phyloP scores from a whole-genome alignment of 306 rosid species.

The Carpinus viminea region DNA sequence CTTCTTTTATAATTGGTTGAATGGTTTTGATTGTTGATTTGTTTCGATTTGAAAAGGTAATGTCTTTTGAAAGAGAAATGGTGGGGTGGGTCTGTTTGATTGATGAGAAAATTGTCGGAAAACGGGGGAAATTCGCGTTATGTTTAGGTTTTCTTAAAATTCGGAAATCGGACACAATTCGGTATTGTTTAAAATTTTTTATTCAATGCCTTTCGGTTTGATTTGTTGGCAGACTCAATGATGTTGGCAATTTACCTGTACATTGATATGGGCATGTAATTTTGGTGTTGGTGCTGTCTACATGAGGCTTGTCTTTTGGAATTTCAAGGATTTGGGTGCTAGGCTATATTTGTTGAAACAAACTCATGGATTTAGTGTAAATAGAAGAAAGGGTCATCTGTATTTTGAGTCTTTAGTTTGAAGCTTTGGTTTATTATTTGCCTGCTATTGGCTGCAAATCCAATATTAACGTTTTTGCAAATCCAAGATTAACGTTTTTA shows the following conservation, averaged over 20 bases:
- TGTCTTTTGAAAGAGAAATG: not conserved
- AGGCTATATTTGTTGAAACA: not conserved
- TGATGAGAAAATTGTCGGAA: not conserved
- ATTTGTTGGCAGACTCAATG: not conserved
- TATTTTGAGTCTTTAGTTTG: not conserved
- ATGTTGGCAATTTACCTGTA: not conserved
- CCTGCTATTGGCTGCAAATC: not conserved
- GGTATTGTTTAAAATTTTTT: not conserved
- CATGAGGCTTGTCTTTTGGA: not conserved
- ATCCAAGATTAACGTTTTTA: not conserved
- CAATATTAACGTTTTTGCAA: not conserved
- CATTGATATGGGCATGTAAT: not conserved
- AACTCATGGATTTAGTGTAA: not conserved
- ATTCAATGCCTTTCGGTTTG: not conserved
- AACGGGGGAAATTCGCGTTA: not conserved
- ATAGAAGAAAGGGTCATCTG: constrained; percentile 1
- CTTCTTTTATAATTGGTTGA: not conserved
- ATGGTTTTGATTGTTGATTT: not conserved
- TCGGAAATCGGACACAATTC: not conserved
- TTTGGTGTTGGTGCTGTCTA: not conserved
- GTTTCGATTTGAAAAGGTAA: not conserved
- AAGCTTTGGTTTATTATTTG: not conserved
- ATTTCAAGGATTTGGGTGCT: not conserved
- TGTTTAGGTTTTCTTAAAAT: not conserved
- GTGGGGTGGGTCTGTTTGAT: not conserved